phyloP scores from a whole-genome alignment of 192 early-diverging fungal genomes.

The Geranomyces michiganensis region DNA sequence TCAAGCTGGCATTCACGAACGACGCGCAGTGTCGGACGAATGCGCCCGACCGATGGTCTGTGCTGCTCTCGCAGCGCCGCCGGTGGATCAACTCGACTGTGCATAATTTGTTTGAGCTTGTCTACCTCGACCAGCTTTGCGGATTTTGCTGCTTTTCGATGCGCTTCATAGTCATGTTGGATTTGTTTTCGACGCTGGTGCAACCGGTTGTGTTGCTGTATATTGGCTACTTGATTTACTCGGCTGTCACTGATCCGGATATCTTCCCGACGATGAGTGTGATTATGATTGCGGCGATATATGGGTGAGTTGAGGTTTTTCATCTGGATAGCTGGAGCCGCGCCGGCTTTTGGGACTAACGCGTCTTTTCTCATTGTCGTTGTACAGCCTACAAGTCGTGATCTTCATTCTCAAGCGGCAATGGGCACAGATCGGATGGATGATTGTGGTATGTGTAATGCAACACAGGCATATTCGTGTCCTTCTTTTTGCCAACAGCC shows the following conservation, averaged over 20 bases:
- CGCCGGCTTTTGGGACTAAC: too few species aligned
- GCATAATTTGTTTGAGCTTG: slow-evolving; percentile 95
- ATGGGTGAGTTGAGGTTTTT: slow-evolving; percentile 64
- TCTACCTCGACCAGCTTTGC: slow-evolving; percentile 91
- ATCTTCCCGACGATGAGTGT: slow-evolving; percentile 84
- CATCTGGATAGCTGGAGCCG: too few species aligned
- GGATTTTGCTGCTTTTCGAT: slow-evolving; percentile 99
- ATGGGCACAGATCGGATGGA: slow-evolving; percentile 87
- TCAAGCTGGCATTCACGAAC: slow-evolving; percentile 90
- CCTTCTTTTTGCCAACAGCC: background rate
- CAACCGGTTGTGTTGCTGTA: slow-evolving; percentile 92
- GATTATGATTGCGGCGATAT: slow-evolving; percentile 85
- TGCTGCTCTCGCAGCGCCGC: slow-evolving; percentile 96
- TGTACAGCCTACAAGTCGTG: slow-evolving; percentile 75
- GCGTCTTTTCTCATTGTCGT: too few species aligned
- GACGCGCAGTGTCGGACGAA: slow-evolving; percentile 93
- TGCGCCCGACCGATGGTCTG: slow-evolving; percentile 90
- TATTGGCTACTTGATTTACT: slow-evolving; percentile 74
- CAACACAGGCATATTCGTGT: background rate
- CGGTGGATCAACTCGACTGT: slow-evolving; percentile 99
- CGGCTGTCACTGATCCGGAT: slow-evolving; percentile 33
- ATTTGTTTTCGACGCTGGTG: slow-evolving; percentile 89
- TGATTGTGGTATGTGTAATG: slow-evolving; percentile 68
- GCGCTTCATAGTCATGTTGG: slow-evolving; percentile 98
- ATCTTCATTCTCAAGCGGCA: slow-evolving; percentile 90